phyloP scores from a whole-genome alignment of 352 stramenopile species.

The Thalassiosira livingstoniorum region DNA sequence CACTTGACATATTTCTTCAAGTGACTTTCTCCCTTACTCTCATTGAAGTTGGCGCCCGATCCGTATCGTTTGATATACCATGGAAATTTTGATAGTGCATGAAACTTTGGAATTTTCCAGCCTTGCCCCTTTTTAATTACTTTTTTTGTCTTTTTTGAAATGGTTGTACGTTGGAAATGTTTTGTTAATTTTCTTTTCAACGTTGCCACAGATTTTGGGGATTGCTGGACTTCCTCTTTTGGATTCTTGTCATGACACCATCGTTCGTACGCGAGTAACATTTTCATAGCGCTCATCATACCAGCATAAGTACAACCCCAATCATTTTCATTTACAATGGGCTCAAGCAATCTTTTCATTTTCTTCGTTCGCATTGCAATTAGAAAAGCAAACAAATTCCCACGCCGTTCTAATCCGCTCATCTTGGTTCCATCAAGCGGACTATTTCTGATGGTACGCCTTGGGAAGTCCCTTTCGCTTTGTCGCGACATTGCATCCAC shows the following conservation, averaged over 20 bases:
- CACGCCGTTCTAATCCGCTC: slow-evolving; percentile 1
- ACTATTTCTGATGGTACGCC: background rate
- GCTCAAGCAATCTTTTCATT: background rate
- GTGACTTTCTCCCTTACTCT: background rate
- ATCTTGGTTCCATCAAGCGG: slow-evolving; percentile 9
- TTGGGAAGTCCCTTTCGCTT: slow-evolving; percentile 6
- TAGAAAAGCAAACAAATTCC: slow-evolving; percentile 14
- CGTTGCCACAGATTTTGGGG: background rate
- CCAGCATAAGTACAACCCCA: background rate
- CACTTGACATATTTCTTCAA: background rate
- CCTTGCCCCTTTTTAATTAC: background rate
- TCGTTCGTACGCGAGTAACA: slow-evolving; percentile 10
- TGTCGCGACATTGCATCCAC: slow-evolving; percentile 1
- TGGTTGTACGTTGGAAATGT: slow-evolving; percentile 8
- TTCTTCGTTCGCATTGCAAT: background rate
- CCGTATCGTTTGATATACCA: slow-evolving; percentile 2
- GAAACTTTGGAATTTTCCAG: slow-evolving; percentile 14
- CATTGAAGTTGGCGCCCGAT: slow-evolving; percentile 9
- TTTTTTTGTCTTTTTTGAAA: too few relatives aligned
- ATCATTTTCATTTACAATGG: background rate
- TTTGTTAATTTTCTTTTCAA: slow-evolving; percentile 11
- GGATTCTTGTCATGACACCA: slow-evolving; percentile 7
- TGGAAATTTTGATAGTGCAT: slow-evolving; percentile 3
- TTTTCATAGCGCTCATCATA: background rate
- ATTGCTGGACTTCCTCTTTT: background rate